Conservation (phyloP, 257 asterid species). For the Solanum bulbocastanum region DNA sequence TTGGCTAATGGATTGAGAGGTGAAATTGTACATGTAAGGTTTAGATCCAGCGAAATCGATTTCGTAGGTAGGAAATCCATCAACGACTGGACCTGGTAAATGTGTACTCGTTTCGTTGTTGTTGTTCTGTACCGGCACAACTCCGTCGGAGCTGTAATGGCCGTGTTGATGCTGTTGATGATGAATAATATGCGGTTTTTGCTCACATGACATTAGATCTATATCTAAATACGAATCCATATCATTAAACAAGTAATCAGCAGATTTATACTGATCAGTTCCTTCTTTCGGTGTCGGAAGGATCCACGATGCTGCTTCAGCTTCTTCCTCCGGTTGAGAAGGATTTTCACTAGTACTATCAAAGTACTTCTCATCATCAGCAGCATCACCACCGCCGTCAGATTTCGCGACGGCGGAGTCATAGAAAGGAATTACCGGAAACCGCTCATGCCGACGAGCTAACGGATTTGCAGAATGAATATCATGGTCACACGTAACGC, state of each 20-base stretch:
- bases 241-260: slow-evolving; percentile 40
- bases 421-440: slow-evolving; percentile 21
- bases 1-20: slow-evolving; percentile 70
- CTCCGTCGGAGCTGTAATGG: slow-evolving; percentile 49
- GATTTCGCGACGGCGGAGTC: neutral
- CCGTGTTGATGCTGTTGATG: neutral
- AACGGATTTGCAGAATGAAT: slow-evolving; percentile 60
- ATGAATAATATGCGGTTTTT: slow-evolving; percentile 19
- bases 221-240: slow-evolving; percentile 63
- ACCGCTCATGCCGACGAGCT: slow-evolving; percentile 54
- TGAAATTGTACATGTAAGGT: slow-evolving; percentile 69
- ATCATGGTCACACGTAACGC: slow-evolving; percentile 48
- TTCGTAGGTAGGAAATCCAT: slow-evolving; percentile 65
- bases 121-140: slow-evolving; percentile 58
- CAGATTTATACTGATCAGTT: slow-evolving; percentile 28
- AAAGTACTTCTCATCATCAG: neutral
- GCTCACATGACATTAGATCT: slow-evolving; percentile 32
- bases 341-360: neutral
- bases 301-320: slow-evolving; percentile 26
- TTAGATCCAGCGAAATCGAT: slow-evolving; percentile 45
- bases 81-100: slow-evolving; percentile 52
- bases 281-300: slow-evolving; percentile 27
- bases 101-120: slow-evolving; percentile 24
- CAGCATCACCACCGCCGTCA: neutral
- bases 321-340: slow-evolving; percentile 16